These are phyloP conservation scores for Scleroderma citrinum DNA, from an alignment of 768 basidiomycete species.

Conservation along the genomic window DNA sequence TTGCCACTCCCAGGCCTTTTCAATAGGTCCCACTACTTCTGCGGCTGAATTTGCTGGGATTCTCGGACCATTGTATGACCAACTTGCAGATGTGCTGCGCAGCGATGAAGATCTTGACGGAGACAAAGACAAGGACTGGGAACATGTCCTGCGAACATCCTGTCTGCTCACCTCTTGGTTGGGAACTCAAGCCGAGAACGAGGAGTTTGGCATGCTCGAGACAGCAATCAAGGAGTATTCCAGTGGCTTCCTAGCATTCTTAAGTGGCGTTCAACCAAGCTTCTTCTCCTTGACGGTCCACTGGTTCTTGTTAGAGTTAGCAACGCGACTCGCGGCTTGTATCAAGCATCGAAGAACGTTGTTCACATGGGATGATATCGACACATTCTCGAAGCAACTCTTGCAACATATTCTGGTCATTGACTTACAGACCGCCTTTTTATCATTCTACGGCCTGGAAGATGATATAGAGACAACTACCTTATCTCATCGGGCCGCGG, in stretches of 20 bases:
- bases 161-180: conserved; percentile 46
- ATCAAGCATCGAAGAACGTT: conserved; percentile 24
- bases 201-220: conserved; percentile 27
- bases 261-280: conserved; percentile 32
- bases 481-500: conserved; percentile 41
- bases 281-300: conserved; percentile 38
- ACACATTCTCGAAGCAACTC: conserved; percentile 33
- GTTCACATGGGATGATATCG: conserved; percentile 15
- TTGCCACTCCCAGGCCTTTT: conserved; percentile 34
- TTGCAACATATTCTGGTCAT: conserved; percentile 47
- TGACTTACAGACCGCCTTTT: conserved; percentile 38
- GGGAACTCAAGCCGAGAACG: conserved; percentile 29
- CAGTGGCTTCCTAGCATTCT: conserved; percentile 31
- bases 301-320: conserved; percentile 64
- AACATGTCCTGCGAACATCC: conserved; percentile 32
- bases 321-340: conserved; percentile 32
- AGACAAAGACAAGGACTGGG: conserved; percentile 33
- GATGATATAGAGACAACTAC: conserved; percentile 28
- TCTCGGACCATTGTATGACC: conserved; percentile 43
- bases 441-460: conserved; percentile 14
- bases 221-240: conserved; percentile 32
- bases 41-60: conserved; percentile 38
- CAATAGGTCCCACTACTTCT: conserved; percentile 39
- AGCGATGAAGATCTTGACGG: conserved; percentile 25
- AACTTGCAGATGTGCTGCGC: conserved; percentile 33